Evolutionary conservation across 768 basidiomycete genomes (phyloP), one percentile per base, ranked within the genome.

Genomic region (Phallus indusiatus): DNA sequence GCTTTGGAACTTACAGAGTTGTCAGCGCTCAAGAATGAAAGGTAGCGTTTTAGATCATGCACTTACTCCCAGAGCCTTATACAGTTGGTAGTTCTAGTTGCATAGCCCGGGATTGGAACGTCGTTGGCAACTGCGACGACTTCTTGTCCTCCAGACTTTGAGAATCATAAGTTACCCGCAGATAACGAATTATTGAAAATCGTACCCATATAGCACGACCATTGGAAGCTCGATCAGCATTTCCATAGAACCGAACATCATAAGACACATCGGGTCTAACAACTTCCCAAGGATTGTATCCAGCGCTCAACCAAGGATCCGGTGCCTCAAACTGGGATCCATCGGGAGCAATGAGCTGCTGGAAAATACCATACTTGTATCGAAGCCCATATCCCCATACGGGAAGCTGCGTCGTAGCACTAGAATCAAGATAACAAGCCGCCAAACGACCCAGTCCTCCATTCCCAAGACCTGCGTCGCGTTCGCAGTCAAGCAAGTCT

Each of bases 351-450:
- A 97, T 91, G 61, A 93, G 81, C 72, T 89, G 84, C 73, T 94
- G 88, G 81, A 99, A 98, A 75, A 98, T 96, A 56, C 94, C 94
- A 66, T 93, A 94, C 70, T 90, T 85, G 79, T 93, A 95, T 48
- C 94, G 76, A 60, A 96, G 72, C 47, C 94, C 94, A 66, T 97
- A 97, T 49, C 95, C 95, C 93, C 94, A 97, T 21, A 91, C 81
- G 0, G 95, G 95, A 4, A 97, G 79, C 71, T 94, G 86, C 67
- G 91, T 85, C 9, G 88, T 89, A 2, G 94, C 86, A 21, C 85
- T 83, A n/a, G 89, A 91, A 68, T 97, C 94, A 55, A 96, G 83
- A 69, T 97, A 99, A 74, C 96, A 99, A 0, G 96, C 95, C 0
- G 96, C 96, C 49, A 99, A 82, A 33, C 95, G 89, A 0, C 96